Conservation (phyloP, 2,329 filamentous ascomycete genomes). For the Sporothrix schenckii region DNA sequence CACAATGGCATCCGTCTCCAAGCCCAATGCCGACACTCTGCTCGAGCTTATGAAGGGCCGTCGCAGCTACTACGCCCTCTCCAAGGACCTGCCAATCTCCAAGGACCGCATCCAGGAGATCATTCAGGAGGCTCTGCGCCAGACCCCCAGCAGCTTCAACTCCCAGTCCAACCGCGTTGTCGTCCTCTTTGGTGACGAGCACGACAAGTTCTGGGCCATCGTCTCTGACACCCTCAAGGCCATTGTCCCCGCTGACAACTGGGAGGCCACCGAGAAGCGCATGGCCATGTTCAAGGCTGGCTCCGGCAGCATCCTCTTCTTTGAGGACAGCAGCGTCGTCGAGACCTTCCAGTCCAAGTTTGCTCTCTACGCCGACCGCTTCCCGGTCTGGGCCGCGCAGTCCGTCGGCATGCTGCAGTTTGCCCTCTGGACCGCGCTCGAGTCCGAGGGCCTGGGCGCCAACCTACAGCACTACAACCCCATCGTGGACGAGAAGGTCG, state of each 20-base stretch:
- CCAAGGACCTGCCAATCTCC: constrained; percentile 63
- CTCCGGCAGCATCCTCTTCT: constrained; percentile 78
- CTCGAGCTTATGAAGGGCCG: constrained; percentile 68
- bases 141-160: constrained; percentile 85
- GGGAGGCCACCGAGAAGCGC: constrained; percentile 54
- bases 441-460: constrained; percentile 80
- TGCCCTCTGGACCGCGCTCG: constrained; percentile 77
- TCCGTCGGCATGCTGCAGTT: constrained; percentile 81
- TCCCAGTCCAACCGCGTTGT: constrained; percentile 78
- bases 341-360: constrained; percentile 68
- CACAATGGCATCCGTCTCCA: constrained; percentile 43
- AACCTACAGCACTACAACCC: constrained; percentile 96
- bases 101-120: constrained; percentile 66
- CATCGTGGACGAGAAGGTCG: constrained; percentile 73
- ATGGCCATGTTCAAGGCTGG: constrained; percentile 65
- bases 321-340: constrained; percentile 73
- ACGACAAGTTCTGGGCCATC: constrained; percentile 86
- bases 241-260: constrained; percentile 68
- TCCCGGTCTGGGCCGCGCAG: constrained; percentile 76
- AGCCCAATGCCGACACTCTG: constrained; percentile 57
- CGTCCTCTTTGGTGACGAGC: constrained; percentile 77
- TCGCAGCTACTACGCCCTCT: constrained; percentile 69
- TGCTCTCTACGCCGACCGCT: constrained; percentile 75
- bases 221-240: constrained; percentile 65
- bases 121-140: constrained; percentile 63